Percentiles rank a stretch among this genome's conserved stretches.
phyloP scores from a whole-genome alignment of 441 rosid genomes.

The Corymbia calophylla region DNA sequence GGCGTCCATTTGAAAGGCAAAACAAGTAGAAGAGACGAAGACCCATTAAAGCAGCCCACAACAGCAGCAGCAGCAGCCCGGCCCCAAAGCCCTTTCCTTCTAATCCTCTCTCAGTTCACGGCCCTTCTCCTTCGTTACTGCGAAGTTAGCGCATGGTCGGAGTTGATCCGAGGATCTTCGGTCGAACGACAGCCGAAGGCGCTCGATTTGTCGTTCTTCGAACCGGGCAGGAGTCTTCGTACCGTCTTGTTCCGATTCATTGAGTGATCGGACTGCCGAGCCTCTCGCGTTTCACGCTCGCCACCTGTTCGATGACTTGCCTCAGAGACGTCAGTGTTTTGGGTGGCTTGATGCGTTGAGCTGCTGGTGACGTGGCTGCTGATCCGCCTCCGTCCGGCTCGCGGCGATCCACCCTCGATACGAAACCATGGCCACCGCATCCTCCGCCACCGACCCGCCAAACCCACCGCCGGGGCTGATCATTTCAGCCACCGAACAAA shows the following conservation, averaged over 20 bases:
- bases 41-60: not conserved
- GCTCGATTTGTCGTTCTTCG: no score
- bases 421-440: not conserved
- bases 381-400: not conserved
- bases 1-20: not conserved
- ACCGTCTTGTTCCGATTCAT: not conserved
- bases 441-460: not conserved
- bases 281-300: not conserved
- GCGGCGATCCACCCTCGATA: not conserved
- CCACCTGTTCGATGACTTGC: not conserved
- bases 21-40: not conserved
- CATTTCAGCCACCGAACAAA: slow-evolving; percentile 39
- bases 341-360: not conserved
- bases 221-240: no score
- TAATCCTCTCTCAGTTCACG: not conserved
- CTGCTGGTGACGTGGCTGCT: not conserved
- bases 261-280: accelerated
- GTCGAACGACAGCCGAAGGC: no score
- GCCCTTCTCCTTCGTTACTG: not conserved
- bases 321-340: not conserved
- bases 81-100: not conserved
- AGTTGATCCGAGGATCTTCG: no score
- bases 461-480: slow-evolving; percentile 27
- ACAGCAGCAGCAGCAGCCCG: not conserved
- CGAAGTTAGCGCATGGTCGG: not conserved